phyloP scores from a whole-genome alignment of 2,329 filamentous ascomycete species.

The Chrysoporthe deuterocubensis region DNA sequence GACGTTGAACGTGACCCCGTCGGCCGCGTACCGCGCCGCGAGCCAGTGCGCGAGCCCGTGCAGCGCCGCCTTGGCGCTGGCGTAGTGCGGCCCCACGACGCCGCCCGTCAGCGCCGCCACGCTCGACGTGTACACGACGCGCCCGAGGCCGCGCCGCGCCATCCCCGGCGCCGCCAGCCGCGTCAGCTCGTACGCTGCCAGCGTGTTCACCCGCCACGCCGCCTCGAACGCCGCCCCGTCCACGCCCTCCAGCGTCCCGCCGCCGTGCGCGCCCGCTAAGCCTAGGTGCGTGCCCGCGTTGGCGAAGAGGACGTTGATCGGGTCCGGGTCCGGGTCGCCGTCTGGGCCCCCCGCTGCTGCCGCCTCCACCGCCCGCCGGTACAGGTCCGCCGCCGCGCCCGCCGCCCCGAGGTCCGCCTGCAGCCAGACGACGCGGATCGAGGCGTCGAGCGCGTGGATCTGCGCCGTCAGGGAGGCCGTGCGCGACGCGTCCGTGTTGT shows the following conservation, averaged over 20 bases:
- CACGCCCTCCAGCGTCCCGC: slow-evolving; percentile 15
- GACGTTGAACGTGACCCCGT: slow-evolving; percentile 23
- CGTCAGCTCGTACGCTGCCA: slow-evolving; percentile 21
- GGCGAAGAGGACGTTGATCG: slow-evolving; percentile 25
- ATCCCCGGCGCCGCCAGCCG: slow-evolving; percentile 16
- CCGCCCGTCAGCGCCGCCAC: slow-evolving; percentile 25
- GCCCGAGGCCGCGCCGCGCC: slow-evolving; percentile 18
- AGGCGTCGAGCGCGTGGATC: slow-evolving; percentile 5
- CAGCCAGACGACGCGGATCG: slow-evolving; percentile 17
- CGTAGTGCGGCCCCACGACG: slow-evolving; percentile 24
- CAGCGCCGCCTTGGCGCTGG: slow-evolving; percentile 21
- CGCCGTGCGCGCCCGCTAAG: slow-evolving; percentile 10
- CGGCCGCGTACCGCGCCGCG: neutral
- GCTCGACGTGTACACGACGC: slow-evolving; percentile 21
- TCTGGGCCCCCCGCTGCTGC: neutral
- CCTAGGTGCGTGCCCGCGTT: slow-evolving; percentile 21
- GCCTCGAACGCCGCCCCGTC: slow-evolving; percentile 18
- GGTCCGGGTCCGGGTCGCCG: neutral
- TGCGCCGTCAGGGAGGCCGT: slow-evolving; percentile 8
- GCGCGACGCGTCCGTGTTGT: slow-evolving; percentile 8
- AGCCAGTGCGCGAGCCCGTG: slow-evolving; percentile 21
- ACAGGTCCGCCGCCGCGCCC: neutral
- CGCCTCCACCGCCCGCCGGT: neutral
- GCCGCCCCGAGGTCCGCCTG: slow-evolving; percentile 19
- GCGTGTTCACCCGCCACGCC: slow-evolving; percentile 24